Evolutionary conservation across 306 rosid species (phyloP).

Genomic region (Pyrus pyrifolia): DNA sequence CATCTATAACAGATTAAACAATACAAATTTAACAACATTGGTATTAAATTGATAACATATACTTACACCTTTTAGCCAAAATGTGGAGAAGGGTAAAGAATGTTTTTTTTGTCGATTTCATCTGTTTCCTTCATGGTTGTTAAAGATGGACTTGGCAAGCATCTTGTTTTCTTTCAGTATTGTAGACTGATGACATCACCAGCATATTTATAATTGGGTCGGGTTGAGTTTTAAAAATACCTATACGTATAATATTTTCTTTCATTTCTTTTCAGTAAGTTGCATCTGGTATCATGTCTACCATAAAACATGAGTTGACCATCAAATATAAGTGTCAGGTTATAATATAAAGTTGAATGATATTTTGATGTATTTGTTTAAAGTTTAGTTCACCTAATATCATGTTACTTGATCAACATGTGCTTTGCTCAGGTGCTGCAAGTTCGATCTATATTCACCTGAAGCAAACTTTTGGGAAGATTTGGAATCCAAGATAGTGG

Average conservation of each 20-base stretch:
- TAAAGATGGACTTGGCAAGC: conserved; percentile 2
- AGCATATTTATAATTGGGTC: neutral
- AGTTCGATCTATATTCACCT: conserved; percentile 69
- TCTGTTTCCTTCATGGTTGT: neutral
- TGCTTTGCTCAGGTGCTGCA: conserved; percentile 78
- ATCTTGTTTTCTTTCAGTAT: neutral
- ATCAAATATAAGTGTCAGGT: neutral
- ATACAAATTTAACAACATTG: neutral
- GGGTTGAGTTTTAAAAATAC: neutral
- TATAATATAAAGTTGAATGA: neutral
- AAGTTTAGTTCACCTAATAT: neutral
- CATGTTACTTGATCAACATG: neutral
- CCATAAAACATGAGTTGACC: neutral
- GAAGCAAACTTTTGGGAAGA: conserved; percentile 97
- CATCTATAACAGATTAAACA: neutral
- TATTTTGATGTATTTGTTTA: neutral
- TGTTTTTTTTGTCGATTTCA: neutral
- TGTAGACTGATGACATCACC: neutral
- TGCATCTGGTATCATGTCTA: neutral
- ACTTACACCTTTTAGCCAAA: neutral
- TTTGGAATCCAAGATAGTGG: conserved; percentile 82
- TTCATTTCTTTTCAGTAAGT: neutral
- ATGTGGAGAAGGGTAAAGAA: neutral
- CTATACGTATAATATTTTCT: neutral
- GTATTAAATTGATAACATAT: neutral